These are phyloP conservation scores for Sporothrix variecibatus DNA, from an alignment of 2,329 filamentous ascomycete genomes.

Conservation along the genomic window DNA sequence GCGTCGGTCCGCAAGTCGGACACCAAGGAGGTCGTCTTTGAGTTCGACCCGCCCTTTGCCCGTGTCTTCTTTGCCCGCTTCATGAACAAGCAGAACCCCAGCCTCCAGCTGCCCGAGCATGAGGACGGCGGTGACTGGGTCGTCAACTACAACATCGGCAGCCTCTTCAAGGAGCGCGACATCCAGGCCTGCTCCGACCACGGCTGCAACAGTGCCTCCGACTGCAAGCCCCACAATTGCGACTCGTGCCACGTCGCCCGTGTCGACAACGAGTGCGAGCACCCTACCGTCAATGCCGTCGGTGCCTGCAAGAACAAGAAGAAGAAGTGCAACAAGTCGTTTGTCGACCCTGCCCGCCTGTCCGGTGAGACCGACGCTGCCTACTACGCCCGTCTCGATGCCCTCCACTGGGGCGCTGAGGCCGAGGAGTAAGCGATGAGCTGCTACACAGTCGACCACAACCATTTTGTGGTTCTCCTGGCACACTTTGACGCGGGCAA, in stretches of 20 bases:
- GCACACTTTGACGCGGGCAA: neutral
- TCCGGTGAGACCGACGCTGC: neutral
- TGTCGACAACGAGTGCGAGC: slow-evolving; percentile 14
- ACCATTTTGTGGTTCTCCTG: neutral
- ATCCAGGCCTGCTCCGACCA: neutral
- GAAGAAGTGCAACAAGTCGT: neutral
- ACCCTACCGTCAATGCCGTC: slow-evolving; percentile 7
- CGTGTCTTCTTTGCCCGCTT: slow-evolving; percentile 12
- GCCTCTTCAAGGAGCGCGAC: neutral
- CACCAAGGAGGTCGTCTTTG: neutral
- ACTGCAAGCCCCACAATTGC: slow-evolving; percentile 3
- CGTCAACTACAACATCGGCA: slow-evolving; percentile 10
- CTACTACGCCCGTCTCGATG: slow-evolving; percentile 6
- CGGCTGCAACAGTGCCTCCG: neutral
- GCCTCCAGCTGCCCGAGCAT: slow-evolving; percentile 11
- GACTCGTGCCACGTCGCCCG: neutral
- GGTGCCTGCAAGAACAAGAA: neutral
- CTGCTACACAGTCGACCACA: neutral
- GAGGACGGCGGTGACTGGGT: slow-evolving; percentile 11
- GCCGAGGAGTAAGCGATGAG: neutral
- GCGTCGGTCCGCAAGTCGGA: neutral
- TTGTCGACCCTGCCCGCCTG: neutral
- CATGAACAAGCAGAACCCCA: slow-evolving; percentile 18
- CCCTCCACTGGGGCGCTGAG: neutral
- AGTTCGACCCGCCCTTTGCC: slow-evolving; percentile 15